Evolutionary conservation across 495 filamentous ascomycete species (phyloP), one percentile per base, ranked within the genome.

Genomic region (Talaromyces trachyspermus): DNA sequence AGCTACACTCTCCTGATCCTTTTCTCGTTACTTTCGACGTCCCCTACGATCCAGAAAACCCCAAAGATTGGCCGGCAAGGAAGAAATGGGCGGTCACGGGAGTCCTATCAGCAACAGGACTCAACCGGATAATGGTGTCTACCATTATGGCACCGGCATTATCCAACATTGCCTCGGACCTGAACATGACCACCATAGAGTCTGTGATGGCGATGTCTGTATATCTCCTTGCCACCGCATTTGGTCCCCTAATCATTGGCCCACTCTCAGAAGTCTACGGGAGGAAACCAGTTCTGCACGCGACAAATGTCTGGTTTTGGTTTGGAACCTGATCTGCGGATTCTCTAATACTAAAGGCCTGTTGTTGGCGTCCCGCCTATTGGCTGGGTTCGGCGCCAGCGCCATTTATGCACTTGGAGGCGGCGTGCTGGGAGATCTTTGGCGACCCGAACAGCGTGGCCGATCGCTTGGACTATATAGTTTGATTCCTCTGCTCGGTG

Each of bases 191-290:
- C 14, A 46, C 61, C 38, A 60, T 78, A n/a, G 67, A 78, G 48
- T 68, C 68, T n/a, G 68, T 74, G 5, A 65, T 87, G 51, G 72
- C 72, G 0, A 59, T 88, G 14, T 84, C 81, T 0, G 70, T 84
- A 49, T 87, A 87, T 58, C 61, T 86, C n/a, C 69, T 88, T 3
- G 84, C 80, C 6, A 88, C 81, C 54, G 79, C 80, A 18, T 58
- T 82, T 19, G 78, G 76, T 1, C 83, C 83, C 0, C 49, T 88
- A 26, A 43, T 85, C 14, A 68, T 86, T 24, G 78, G 78, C 0
- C 83, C 84, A 0, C 61, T 87, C 30, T 79, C 71, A 12, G 84
- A 88, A 58, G 76, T 86, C 9, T 86, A 85, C 54, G 84, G 84
- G 2, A 72, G 84, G n/a, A 59, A 71, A 10, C 56, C 61, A 0